These are phyloP conservation scores for Ceratocystis huliohia DNA, from an alignment of 2,329 filamentous ascomycete species.

Conservation along the genomic window DNA sequence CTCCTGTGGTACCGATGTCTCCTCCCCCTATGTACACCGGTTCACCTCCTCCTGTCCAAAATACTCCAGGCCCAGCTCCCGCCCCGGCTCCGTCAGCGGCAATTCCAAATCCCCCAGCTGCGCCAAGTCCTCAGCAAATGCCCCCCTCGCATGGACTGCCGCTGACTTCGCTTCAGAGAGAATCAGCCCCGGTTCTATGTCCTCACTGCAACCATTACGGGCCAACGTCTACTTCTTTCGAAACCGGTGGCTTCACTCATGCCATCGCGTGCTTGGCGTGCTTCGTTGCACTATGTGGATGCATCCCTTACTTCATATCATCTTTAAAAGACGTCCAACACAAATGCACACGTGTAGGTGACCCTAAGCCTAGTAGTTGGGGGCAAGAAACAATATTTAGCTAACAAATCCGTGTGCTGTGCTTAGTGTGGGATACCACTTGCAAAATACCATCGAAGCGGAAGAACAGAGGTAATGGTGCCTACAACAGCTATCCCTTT, in stretches of 20 bases:
- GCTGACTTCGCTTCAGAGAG: constrained; percentile 22
- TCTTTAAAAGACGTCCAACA: constrained; percentile 24
- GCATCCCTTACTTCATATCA: constrained; percentile 23
- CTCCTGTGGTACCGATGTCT: not conserved
- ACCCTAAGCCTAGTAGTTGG: too few species aligned
- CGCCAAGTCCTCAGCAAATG: not conserved
- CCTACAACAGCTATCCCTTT: constrained; percentile 16
- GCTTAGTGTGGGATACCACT: constrained; percentile 24
- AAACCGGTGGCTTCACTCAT: constrained; percentile 23
- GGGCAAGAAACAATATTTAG: not conserved
- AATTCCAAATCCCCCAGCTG: not conserved
- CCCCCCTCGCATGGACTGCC: not conserved
- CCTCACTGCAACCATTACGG: constrained; percentile 23
- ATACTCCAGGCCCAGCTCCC: not conserved
- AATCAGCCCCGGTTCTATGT: constrained; percentile 23
- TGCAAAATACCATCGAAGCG: constrained; percentile 25
- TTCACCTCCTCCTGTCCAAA: not conserved
- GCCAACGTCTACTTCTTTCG: not conserved
- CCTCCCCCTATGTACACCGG: constrained; percentile 5
- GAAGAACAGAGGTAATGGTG: constrained; percentile 24
- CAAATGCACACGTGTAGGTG: constrained; percentile 22
- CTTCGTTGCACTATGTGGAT: constrained; percentile 23
- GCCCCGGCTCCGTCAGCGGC: not conserved
- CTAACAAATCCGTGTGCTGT: constrained; percentile 14
- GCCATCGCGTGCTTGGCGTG: constrained; percentile 23